A percentile compares a stretch with the other conserved stretches of the same genome.
These are phyloP conservation scores for Entomortierella lignicola DNA, from an alignment of 192 early-diverging fungal species.

Conservation along the genomic window DNA sequence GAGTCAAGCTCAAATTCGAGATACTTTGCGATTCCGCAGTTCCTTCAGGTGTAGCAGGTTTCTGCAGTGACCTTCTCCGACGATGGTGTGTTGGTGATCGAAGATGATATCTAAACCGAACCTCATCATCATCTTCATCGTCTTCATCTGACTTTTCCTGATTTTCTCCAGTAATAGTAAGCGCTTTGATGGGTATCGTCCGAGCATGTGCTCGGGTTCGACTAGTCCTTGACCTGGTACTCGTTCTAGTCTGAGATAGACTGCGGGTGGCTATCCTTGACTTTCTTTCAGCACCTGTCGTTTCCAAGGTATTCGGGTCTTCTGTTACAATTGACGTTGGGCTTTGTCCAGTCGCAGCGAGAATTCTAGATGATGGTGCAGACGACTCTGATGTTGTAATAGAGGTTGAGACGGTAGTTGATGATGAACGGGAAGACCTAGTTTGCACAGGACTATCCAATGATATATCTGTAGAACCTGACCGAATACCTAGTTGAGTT, in stretches of 20 bases:
- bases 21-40: neutral
- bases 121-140: conserved; percentile 44
- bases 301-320: neutral
- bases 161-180: conserved; percentile 19
- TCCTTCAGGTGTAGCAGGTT: neutral
- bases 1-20: conserved; percentile 15
- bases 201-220: conserved; percentile 32
- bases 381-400: conserved; percentile 12
- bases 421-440: conserved; percentile 26
- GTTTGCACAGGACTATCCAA: conserved; percentile 35
- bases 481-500: neutral
- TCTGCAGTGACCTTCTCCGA: conserved; percentile 26
- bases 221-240: conserved; percentile 20
- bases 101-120: conserved; percentile 26
- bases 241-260: conserved; percentile 30
- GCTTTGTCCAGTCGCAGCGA: conserved; percentile 8
- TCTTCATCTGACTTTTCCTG: conserved; percentile 38
- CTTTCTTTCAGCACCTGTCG: conserved; percentile 15
- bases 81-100: conserved; percentile 37
- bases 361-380: conserved; percentile 1
- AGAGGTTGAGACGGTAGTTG: conserved; percentile 5
- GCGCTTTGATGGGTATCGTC: conserved; percentile 24
- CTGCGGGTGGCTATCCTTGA: conserved; percentile 36
- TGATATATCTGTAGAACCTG: conserved; percentile 12
- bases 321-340: conserved; percentile 28